Conservation (phyloP, 345 rosid genomes). For the Crucihimalaya himalaica region DNA sequence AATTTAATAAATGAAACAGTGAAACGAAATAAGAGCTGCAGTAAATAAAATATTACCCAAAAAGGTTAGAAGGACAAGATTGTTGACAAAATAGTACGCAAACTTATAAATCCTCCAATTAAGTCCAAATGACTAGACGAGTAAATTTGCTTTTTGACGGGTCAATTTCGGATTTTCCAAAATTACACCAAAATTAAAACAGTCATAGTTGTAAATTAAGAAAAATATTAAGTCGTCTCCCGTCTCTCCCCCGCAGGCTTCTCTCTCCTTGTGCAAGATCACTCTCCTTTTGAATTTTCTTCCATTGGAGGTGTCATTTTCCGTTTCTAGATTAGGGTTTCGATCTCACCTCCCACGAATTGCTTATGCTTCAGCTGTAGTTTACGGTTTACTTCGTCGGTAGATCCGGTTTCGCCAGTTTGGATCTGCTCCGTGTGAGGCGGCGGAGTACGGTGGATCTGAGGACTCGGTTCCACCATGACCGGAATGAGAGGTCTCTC, state of each 20-base stretch:
- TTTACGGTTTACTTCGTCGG: constrained; percentile 5
- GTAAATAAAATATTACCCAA: background rate
- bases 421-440: constrained; percentile 28
- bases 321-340: constrained; percentile 7
- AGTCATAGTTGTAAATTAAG: constrained; percentile 20
- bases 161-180: background rate
- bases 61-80: background rate
- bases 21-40: too few relatives aligned
- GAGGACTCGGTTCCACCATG: constrained; percentile 33
- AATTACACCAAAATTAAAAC: constrained; percentile 2
- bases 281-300: constrained; percentile 33
- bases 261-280: constrained; percentile 25
- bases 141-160: background rate
- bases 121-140: background rate
- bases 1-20: too few relatives aligned
- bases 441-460: constrained; percentile 35
- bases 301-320: background rate
- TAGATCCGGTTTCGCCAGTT: constrained; percentile 30
- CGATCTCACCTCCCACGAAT: constrained; percentile 17
- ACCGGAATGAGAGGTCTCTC: constrained; percentile 99
- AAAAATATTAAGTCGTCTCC: constrained; percentile 33
- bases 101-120: background rate
- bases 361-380: background rate
- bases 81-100: background rate
- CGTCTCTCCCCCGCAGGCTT: constrained; percentile 25